Evolutionary conservation across 345 rosid genomes (phyloP).

Genomic region (Pelargonium nanum): DNA sequence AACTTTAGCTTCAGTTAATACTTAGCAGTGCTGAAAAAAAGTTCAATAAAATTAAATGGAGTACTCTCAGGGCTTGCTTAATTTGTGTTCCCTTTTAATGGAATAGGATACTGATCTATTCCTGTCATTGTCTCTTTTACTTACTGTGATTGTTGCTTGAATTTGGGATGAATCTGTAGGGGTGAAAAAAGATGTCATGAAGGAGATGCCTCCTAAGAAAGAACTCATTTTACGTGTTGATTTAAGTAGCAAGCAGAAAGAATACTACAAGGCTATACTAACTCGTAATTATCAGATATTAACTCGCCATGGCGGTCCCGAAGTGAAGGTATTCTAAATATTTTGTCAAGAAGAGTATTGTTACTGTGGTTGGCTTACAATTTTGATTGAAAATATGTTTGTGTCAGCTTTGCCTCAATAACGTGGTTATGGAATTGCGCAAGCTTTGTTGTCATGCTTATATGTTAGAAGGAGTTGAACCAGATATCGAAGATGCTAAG

Average conservation of each 20-base stretch:
- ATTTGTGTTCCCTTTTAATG: not conserved
- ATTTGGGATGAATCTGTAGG: constrained; percentile 43
- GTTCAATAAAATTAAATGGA: too few species aligned
- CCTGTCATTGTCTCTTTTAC: not conserved
- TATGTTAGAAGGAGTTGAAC: constrained; percentile 95
- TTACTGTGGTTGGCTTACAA: not conserved
- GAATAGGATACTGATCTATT: constrained; percentile 1
- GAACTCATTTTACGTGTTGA: constrained; percentile 97
- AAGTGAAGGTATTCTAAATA: constrained; percentile 31
- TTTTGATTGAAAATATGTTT: constrained; percentile 13
- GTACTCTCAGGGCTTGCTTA: not conserved
- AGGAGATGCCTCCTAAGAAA: constrained; percentile 95
- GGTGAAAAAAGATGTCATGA: constrained; percentile 98
- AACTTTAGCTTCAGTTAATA: too few species aligned
- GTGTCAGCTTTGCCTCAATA: constrained; percentile 80
- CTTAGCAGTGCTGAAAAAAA: too few species aligned
- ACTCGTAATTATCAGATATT: constrained; percentile 90
- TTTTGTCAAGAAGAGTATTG: not conserved
- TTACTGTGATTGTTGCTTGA: constrained; percentile 5
- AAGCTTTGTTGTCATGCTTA: constrained; percentile 99
- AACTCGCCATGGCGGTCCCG: constrained; percentile 90
- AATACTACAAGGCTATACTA: constrained; percentile 92
- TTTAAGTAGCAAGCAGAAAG: constrained; percentile 84
- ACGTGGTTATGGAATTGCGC: constrained; percentile 98
- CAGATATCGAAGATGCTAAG: constrained; percentile 44